Base-by-base conservation (phyloP, 768 basidiomycete genomes). In the Naganishia onofrii region DNA sequence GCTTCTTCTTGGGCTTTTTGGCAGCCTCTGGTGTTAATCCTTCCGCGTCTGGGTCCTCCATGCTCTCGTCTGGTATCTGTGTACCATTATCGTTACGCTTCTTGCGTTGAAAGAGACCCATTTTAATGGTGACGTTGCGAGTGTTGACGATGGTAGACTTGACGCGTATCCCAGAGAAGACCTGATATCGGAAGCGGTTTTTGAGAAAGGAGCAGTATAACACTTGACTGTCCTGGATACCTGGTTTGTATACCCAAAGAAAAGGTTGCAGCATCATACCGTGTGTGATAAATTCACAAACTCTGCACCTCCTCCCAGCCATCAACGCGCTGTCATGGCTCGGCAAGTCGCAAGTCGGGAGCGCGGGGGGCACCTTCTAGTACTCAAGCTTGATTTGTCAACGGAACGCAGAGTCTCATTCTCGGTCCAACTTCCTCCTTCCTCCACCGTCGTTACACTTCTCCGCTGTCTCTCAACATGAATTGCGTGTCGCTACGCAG, bases 1-100 rank as follows among this genome's bases (percentile, higher is more conserved):
- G 83, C 74, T 86, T 85, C 92, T 91, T 93, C 76, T 85, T 88
- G 66, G 88, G 88, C 84, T 93, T 93, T 75, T 91, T 89, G 83
- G 42, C 67, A 42, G 42, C 67, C n/a, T 46, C 67, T 26, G 68
- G 56, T 36, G 90, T 91, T 83, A 88, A 88, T 58, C 83, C 82
- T 66, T 87, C 86, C 28, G 81, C 79, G 2, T 83, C 80, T 60
- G 48, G 19, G 19, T 72, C 71, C 15, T 74, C 76, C 34, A 82
- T 82, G 75, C 85, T 84, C 52, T 80, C 77, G 31, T 73, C 75
- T 12, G 68, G 42, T 21, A 69, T 42, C 57, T 58, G 42, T 13
- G 60, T 63, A 46, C 34, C 60, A 44, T 69, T 69, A 9, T 58
- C 68, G 56, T 26, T 69, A 31, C 52, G 56, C 68, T 69, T 69